Conservation (phyloP, 805 yeast genomes). For the Nakazawaea ishiwadae region DNA sequence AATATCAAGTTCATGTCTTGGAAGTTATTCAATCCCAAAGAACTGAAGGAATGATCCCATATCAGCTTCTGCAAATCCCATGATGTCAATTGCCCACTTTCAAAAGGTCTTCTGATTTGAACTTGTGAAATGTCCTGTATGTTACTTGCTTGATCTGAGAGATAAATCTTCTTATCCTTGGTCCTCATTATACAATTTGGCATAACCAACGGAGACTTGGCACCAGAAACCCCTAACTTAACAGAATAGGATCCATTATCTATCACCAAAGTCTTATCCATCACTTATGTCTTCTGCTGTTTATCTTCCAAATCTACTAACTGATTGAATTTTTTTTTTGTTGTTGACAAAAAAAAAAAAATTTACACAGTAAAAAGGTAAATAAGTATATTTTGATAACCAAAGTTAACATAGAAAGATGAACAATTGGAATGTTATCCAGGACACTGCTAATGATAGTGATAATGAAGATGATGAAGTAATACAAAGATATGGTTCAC, state of each 20-base stretch:
- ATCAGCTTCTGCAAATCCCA: slow-evolving; percentile 89
- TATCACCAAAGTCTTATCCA: slow-evolving; percentile 44
- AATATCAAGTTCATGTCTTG: slow-evolving; percentile 57
- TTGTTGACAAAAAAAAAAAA: slow-evolving; percentile 5
- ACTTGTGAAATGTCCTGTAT: slow-evolving; percentile 75
- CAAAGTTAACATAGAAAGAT: background rate
- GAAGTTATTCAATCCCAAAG: slow-evolving; percentile 20
- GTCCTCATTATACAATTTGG: slow-evolving; percentile 73
- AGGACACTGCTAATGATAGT: background rate
- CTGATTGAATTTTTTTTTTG: background rate
- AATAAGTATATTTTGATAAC: too few species aligned
- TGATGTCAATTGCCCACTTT: slow-evolving; percentile 80
- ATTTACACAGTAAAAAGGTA: too few species aligned
- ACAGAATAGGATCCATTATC: slow-evolving; percentile 90
- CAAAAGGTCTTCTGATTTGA: slow-evolving; percentile 74
- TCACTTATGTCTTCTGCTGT: background rate
- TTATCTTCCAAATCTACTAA: background rate
- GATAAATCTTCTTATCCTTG: slow-evolving; percentile 64
- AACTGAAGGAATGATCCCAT: slow-evolving; percentile 79
- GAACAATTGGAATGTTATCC: slow-evolving; percentile 7
- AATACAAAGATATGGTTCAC: background rate
- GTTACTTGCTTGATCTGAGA: slow-evolving; percentile 64
- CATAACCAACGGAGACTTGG: slow-evolving; percentile 44
- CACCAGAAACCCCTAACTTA: slow-evolving; percentile 52
- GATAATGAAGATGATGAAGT: background rate